phyloP scores from a whole-genome alignment of 2,329 filamentous ascomycete genomes.

The Elsinoe arachidis region DNA sequence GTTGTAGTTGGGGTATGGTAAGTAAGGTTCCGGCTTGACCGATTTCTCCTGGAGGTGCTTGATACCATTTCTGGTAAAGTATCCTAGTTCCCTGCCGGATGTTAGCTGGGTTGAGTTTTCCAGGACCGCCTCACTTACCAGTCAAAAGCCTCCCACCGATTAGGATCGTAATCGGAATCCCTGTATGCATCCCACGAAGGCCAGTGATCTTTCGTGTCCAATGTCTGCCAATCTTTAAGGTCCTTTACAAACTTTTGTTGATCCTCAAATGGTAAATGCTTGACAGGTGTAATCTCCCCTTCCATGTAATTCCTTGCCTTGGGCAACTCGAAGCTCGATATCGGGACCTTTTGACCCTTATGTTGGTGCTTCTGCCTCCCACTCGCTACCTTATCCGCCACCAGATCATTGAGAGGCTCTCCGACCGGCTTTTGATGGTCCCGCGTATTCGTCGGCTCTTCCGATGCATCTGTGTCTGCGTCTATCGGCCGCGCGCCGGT shows the following conservation, averaged over 20 bases:
- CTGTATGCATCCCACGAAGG: slow-evolving; percentile 37
- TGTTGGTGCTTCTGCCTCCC: slow-evolving; percentile 5
- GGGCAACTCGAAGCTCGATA: not conserved
- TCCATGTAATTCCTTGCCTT: slow-evolving; percentile 4
- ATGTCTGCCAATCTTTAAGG: slow-evolving; percentile 35
- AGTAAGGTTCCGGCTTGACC: slow-evolving; percentile 48
- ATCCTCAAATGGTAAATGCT: slow-evolving; percentile 14
- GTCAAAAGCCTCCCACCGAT: slow-evolving; percentile 40
- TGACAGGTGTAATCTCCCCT: slow-evolving; percentile 12
- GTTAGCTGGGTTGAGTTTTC: slow-evolving; percentile 13
- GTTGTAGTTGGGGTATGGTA: slow-evolving; percentile 66
- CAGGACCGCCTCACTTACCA: slow-evolving; percentile 21
- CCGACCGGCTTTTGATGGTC: slow-evolving; percentile 1
- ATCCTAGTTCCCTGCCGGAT: slow-evolving; percentile 28
- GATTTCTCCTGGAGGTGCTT: slow-evolving; percentile 21
- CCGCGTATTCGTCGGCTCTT: not conserved
- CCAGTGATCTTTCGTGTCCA: slow-evolving; percentile 33
- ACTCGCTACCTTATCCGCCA: not conserved
- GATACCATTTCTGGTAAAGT: slow-evolving; percentile 30
- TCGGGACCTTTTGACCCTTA: not conserved
- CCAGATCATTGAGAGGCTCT: not conserved
- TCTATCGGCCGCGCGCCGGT: slow-evolving; percentile 5
- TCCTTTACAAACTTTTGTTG: slow-evolving; percentile 30
- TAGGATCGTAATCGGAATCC: slow-evolving; percentile 38
- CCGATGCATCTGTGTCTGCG: not conserved